Evolutionary conservation across 768 basidiomycete genomes (phyloP), one percentile per base, ranked within the genome.

Genomic region (Auricularia heimuer): DNA sequence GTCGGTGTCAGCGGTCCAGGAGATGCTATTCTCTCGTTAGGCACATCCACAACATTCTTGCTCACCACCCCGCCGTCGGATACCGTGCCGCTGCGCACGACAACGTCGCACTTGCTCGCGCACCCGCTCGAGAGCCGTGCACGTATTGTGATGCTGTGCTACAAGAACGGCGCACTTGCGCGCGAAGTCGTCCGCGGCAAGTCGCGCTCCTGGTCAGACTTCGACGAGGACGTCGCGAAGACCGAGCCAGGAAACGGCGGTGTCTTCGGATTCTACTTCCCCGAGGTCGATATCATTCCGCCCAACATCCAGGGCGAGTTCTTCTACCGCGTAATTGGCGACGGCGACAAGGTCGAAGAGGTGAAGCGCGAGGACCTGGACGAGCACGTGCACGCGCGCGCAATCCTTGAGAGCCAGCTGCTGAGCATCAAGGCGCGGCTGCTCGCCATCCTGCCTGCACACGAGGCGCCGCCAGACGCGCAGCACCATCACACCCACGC

Each of bases 61-160:
- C 82, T 95, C 51, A 89, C 87, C 29, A 85, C 88, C 34, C 86
- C 89, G 4, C 87, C 86, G 4, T 76, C 83, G 6, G 80, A 83
- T 66, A 79, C 75, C 3, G 82, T 86, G 16, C 89, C 89, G 3
- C 82, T 83, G 73, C 78, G 89, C 66, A 83, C 88, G 72, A 90
- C 85, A 3, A 86, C 86, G 7, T 91, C 88, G 3, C 90, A 89
- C 74, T 80, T 88, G 21, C 83, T 89, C 65, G 81, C 88, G 1
- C 86, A 89, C 71, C 90, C 88, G 2, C 87, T 85, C 0, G 64
- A 62, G 45, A 77, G 79, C n/a, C 70, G 68, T 21, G 85, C 82
- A 1, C 86, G 89, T 70, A 92, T 94, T 71, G 89, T 86, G 37
- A 96, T 96, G 92, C 82, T 95, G 10, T 94, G 92, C 74, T 93